Evolutionary conservation across 495 filamentous ascomycete genomes (phyloP), one percentile per base, ranked within the genome.

Genomic region (Oleoguttula mirabilis): DNA sequence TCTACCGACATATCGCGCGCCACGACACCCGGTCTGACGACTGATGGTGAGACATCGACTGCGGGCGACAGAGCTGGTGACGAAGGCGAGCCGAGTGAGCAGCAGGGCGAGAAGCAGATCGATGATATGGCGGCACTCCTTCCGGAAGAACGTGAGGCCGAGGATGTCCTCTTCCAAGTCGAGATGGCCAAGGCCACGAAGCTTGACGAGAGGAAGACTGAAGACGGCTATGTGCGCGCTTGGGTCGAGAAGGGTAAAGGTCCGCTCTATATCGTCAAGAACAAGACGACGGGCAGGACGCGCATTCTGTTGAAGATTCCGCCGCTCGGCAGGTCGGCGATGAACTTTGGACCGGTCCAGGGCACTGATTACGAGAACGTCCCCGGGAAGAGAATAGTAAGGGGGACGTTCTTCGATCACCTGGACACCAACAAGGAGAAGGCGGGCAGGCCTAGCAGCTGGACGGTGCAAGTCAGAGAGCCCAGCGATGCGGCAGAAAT

Each of bases 191-290:
- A 56, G 31, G 39, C 47, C 7, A 32, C 34, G 41, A 48, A 51
- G 39, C 38, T 22, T 5, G 40, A 45, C 52, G 19, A 41, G 21
- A 53, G 46, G 34, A 21, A 37, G 11, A 35, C 21, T 15, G 30
- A n/a, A 0, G 35, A 36, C 19, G 41, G 22, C 10, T 12, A 31
- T 4, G 30, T 20, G 3, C 39, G 38, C 3, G 36, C 32, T n/a
- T 60, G 48, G 51, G 23, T 37, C 5, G 51, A 47, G 23, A 31
- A 39, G 12, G 56, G 56, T 25, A 45, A 48, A 32, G 56, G 56
- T 0, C 56, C 54, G 16, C 23, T 60, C 10, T 54, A 56, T 14
- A 37, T 60, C 17, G 40, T 60, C 25, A 50, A 46, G 40, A 50
- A 60, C 47, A 53, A 55, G 40, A 32, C 25, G n/a, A 53, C 48